These are phyloP conservation scores for Schizothecium vesticola DNA, from an alignment of 495 filamentous ascomycete genomes.

Conservation along the genomic window DNA sequence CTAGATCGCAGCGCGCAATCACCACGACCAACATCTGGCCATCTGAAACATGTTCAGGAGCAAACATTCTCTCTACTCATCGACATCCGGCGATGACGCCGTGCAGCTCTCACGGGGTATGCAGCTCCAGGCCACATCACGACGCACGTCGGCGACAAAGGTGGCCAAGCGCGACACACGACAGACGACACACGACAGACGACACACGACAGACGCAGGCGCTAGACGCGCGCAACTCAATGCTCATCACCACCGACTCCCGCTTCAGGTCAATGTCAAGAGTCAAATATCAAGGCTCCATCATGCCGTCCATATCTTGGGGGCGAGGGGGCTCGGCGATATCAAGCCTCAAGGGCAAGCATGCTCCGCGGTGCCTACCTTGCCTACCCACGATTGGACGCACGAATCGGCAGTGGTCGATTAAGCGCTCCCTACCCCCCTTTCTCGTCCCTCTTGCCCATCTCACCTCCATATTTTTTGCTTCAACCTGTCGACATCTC, in stretches of 20 bases:
- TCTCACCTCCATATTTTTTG: neutral
- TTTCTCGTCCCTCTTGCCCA: neutral
- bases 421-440: constrained; percentile 5
- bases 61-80: neutral
- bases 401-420: constrained; percentile 6
- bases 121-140: neutral
- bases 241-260: neutral
- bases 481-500: neutral
- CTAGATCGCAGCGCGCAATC: neutral
- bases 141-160: neutral
- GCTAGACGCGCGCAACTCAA: constrained; percentile 1
- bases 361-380: neutral
- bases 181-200: constrained; percentile 5
- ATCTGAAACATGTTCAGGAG: neutral
- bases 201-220: neutral
- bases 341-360: neutral
- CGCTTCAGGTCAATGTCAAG: neutral
- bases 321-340: neutral
- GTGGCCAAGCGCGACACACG: constrained; percentile 2
- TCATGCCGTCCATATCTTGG: neutral
- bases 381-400: neutral
- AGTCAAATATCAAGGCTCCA: neutral
- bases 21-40: neutral
- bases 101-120: neutral
- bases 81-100: neutral